Evolutionary conservation across 192 early-diverging fungal species (phyloP), one percentile per base, ranked within the genome.

Genomic region (Phlyctochytrium planicorne): DNA sequence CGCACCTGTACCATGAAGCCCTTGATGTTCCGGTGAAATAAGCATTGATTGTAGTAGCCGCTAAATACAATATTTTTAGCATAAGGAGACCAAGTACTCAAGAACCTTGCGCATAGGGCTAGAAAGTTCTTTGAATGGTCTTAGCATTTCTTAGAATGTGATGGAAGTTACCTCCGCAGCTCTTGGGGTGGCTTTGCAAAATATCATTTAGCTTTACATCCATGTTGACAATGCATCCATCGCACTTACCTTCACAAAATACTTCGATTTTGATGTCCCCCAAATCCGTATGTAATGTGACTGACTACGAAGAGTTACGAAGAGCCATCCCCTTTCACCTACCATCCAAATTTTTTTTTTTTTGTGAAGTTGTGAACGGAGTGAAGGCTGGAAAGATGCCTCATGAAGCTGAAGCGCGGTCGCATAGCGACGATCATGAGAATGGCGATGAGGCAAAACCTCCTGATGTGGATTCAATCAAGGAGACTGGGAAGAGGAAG

Each of bases 231-330:
- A n/a, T n/a, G 3, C 40, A 24, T 24, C 10, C 14, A 2, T 2
- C 3, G 25, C 27, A 0, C 57, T 88, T 31, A 90, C 89, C 69
- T 70, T 93, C 92, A 75, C 93, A 97, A 68, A 94, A 92, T 23
- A 97, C 74, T 81, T 98, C 95, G 23, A 95, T 88, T 76, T 96
- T 96, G 32, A 98, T 75, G 80, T 98, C 94, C 25, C 95, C 95
- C 6, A 92, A 79, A 79, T 93, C 92, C 3, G 95, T 97, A 67
- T 95, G 91, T 29, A 97, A 68, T 37, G 94, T 95, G 34, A 97
- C 92, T 0, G 83, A 78, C 83, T 82, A 2, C 71, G 37, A n/a
- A 69, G n/a, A n/a, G n/a, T n/a, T n/a, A n/a, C n/a, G n/a, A n/a
- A n/a, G n/a, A n/a, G n/a, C n/a, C n/a, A n/a, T n/a, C n/a, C n/a